Conservation (phyloP, 2,329 filamentous ascomycete species). For the Cladosporium sp. region DNA sequence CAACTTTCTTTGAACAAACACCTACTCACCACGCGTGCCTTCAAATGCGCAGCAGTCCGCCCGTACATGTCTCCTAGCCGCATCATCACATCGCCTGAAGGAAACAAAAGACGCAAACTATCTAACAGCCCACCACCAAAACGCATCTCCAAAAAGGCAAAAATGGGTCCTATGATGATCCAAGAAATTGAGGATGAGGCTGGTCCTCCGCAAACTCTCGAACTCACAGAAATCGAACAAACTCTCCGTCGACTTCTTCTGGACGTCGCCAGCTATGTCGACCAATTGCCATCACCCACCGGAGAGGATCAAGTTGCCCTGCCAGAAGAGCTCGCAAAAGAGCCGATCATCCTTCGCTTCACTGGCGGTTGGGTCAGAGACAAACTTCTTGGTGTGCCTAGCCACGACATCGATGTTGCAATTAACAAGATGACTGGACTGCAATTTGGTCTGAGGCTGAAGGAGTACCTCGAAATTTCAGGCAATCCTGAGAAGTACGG, state of each 20-base stretch:
- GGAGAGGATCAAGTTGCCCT: constrained; percentile 36
- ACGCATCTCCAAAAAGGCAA: constrained; percentile 17
- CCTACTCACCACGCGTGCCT: not conserved
- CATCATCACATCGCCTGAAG: constrained; percentile 29
- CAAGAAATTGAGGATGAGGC: constrained; percentile 34
- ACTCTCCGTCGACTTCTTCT: constrained; percentile 75
- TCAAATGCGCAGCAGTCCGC: constrained; percentile 24
- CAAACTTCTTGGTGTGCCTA: constrained; percentile 70
- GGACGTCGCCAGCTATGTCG: constrained; percentile 74
- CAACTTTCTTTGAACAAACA: constrained; percentile 11
- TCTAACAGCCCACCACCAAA: constrained; percentile 21
- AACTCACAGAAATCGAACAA: constrained; percentile 69
- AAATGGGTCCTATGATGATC: constrained; percentile 34
- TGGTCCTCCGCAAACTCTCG: constrained; percentile 37
- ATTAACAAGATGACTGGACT: constrained; percentile 85
- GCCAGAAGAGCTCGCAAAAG: constrained; percentile 47
- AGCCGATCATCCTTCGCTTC: constrained; percentile 65
- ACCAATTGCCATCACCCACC: constrained; percentile 40
- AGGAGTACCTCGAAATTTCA: constrained; percentile 64
- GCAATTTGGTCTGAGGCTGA: constrained; percentile 69
- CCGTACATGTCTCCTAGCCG: constrained; percentile 36
- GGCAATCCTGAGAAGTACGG: constrained; percentile 63
- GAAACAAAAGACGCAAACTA: constrained; percentile 33
- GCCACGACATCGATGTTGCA: constrained; percentile 81
- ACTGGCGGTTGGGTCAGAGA: constrained; percentile 88